Conservation (phyloP, 1,139 yeast genomes). For the Debaryomyces psychrophilus region DNA sequence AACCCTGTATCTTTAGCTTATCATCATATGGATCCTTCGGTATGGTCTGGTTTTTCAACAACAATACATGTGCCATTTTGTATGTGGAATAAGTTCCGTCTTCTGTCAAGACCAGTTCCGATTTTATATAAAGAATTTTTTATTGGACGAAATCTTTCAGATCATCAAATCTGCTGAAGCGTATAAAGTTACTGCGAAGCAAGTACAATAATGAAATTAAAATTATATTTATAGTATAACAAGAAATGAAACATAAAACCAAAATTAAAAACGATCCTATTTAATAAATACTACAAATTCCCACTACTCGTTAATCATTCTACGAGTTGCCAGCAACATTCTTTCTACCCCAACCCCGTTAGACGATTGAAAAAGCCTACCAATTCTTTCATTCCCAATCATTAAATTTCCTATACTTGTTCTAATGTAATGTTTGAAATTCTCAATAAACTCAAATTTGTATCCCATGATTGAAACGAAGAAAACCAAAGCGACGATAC, state of each 20-base stretch:
- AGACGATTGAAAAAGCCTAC: constrained; percentile 48
- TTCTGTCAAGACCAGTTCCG: background rate
- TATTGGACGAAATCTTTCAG: background rate
- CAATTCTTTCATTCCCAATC: constrained; percentile 71
- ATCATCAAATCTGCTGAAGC: background rate
- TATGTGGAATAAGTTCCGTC: background rate
- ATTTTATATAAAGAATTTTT: background rate
- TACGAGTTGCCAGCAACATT: constrained; percentile 6
- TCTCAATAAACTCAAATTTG: constrained; percentile 42
- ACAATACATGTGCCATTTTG: constrained; percentile 25
- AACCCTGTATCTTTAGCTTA: constrained; percentile 35
- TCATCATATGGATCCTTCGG: constrained; percentile 68
- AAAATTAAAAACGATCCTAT: constrained; percentile 7
- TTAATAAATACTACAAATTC: constrained; percentile 7
- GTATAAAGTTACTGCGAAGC: too few species aligned
- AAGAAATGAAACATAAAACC: constrained; percentile 6
- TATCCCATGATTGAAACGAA: constrained; percentile 56
- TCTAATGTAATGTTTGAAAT: constrained; percentile 52
- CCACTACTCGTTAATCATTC: constrained; percentile 4
- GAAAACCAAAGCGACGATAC: constrained; percentile 55
- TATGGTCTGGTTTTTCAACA: constrained; percentile 68
- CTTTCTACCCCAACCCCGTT: constrained; percentile 12
- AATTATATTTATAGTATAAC: constrained; percentile 3
- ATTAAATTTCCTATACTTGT: constrained; percentile 60
- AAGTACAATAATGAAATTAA: background rate